Percentiles rank a stretch among this genome's conserved stretches.
Conservation (phyloP, 176 grass and related monocot species). For the bread wheat (Triticum aestivum) region IWGSC_CS_RefSeq_v2.1 NC_057812.1:612128954-612129453, state of each 20-base stretch:
- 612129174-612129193: not conserved
- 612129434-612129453: conserved; percentile 74
- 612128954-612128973: no score
- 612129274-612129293: not conserved
- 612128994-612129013: not conserved
- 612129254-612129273: not conserved
- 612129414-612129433: conserved; percentile 79
- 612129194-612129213: not conserved
- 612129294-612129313: not conserved
- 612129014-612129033: not conserved
- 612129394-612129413: conserved; percentile 67
- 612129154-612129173: conserved; percentile 6
- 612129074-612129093: not conserved
- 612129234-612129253: not conserved
- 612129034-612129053: not conserved
- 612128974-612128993: not conserved
- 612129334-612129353: not conserved
- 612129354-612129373: not conserved
- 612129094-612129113: not conserved
- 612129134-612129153: not conserved
- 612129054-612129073: not conserved
- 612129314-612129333: not conserved
- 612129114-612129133: not conserved
- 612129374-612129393: conserved; percentile 53
- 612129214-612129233: not conserved